Evolutionary conservation across 2,329 filamentous ascomycete genomes (phyloP).

Genomic region (Paecilomyces sp.): DNA sequence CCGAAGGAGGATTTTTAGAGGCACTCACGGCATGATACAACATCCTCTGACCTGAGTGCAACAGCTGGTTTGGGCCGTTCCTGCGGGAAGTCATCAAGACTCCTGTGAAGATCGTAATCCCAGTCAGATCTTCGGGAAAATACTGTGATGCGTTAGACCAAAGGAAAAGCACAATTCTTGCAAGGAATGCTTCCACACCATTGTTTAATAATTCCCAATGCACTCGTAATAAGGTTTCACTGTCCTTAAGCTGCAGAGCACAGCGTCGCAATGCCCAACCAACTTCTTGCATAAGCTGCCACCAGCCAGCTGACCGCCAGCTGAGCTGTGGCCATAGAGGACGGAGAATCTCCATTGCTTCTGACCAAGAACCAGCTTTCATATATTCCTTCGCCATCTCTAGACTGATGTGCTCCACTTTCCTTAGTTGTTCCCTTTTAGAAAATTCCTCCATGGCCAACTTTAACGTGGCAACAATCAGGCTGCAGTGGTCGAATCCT

Average conservation of each 20-base stretch:
- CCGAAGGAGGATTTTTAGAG: not conserved
- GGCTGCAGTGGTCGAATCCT: conserved; percentile 45
- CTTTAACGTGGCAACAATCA: conserved; percentile 44
- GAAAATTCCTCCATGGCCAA: conserved; percentile 45
- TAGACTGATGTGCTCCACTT: conserved; percentile 48
- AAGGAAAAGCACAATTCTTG: conserved; percentile 4
- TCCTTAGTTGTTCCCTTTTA: conserved; percentile 45
- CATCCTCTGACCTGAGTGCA: conserved; percentile 41
- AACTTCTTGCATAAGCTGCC: conserved; percentile 47
- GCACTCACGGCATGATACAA: conserved; percentile 41
- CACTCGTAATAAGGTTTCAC: conserved; percentile 43
- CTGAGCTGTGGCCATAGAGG: conserved; percentile 49
- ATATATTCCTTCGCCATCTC: conserved; percentile 51
- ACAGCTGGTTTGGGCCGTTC: conserved; percentile 38
- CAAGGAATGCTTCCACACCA: conserved; percentile 16
- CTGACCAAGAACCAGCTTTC: conserved; percentile 40
- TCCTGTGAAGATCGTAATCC: conserved; percentile 42
- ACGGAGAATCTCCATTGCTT: conserved; percentile 45
- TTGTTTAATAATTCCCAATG: conserved; percentile 50
- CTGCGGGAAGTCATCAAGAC: conserved; percentile 32
- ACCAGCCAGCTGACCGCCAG: conserved; percentile 58
- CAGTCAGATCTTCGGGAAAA: conserved; percentile 28
- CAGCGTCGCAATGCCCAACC: conserved; percentile 49
- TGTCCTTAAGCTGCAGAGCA: conserved; percentile 38
- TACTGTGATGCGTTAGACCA: conserved; percentile 14